Base-by-base conservation (phyloP, 257 asterid species). In the Vinca minor region DNA sequence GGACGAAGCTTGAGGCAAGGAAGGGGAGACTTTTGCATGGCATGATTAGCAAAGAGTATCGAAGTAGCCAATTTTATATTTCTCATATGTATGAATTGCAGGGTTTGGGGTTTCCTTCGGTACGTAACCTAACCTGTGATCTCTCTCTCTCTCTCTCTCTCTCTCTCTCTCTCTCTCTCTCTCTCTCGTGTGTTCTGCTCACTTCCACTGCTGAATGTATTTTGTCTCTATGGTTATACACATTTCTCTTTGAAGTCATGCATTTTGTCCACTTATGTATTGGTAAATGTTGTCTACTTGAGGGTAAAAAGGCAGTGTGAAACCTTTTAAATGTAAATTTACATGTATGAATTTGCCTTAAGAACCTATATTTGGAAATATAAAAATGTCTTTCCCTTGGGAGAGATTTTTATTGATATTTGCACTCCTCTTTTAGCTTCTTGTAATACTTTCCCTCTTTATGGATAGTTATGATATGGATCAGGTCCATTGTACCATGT, bases 1-100 rank as follows among this genome's bases (percentile, higher is more conserved):
- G 95, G 89, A 28, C 74, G 87, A 46, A 89, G 97, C 81, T 72
- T 84, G 81, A 80, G 94, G 68, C 95, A 90, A 81, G 77, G 85
- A 26, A 79, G 73, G 78, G 77, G 79, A 65, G 70, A 74, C 50
- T 73, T 73, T 66, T 8, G 68, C 78, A 68, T 69, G 82, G 77
- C 77, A 72, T 59, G 68, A 68, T 65, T 71, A 74, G 69, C 42
- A n/a, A n/a, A 36, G 73, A 57, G 28, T 59, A 36, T 25, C 18
- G 25, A 42, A 64, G 48, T 45, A 64, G 13, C 32, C 46, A 57
- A 49, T 61, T 20, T n/a, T n/a, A n/a, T 20, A 63, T 35, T 42
- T 55, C 26, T 69, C 68, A 62, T 65, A 77, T 77, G 74, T 70
- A 74, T 67, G 62, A 57, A 68, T 63, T 58, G 73, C 66, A 65